Evolutionary conservation across 2,329 filamentous ascomycete genomes (phyloP).

Genomic region (Trichoderma sp.): DNA sequence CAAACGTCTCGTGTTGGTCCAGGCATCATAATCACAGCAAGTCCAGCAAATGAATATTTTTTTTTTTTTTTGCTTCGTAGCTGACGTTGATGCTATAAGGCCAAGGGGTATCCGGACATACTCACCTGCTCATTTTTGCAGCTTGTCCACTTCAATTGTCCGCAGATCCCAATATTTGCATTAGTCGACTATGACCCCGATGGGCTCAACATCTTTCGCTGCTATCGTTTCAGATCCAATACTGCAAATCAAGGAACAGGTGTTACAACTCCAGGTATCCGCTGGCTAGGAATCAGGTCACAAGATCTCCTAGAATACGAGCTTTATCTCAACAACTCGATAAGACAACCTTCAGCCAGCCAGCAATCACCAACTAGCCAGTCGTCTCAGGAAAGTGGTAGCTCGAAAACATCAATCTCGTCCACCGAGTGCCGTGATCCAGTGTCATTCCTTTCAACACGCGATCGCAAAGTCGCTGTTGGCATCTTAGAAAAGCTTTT

Average conservation of each 20-base stretch:
- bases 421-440: slow-evolving; percentile 38
- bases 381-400: background rate
- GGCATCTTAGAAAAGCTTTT: slow-evolving; percentile 54
- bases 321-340: background rate
- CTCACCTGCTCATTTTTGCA: slow-evolving; percentile 68
- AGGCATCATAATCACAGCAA: slow-evolving; percentile 72
- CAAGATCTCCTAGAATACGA: slow-evolving; percentile 43
- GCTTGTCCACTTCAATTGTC: slow-evolving; percentile 51
- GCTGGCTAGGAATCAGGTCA: slow-evolving; percentile 67
- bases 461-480: slow-evolving; percentile 63
- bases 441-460: slow-evolving; percentile 49
- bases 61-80: too few relatives aligned
- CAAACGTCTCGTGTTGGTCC: slow-evolving; percentile 50
- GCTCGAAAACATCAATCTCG: slow-evolving; percentile 32
- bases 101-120: slow-evolving; percentile 81
- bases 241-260: slow-evolving; percentile 63
- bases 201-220: slow-evolving; percentile 72
- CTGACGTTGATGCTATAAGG: slow-evolving; percentile 45
- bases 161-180: slow-evolving; percentile 60
- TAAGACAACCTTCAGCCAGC: background rate
- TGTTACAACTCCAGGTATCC: slow-evolving; percentile 54
- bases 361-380: slow-evolving; percentile 23
- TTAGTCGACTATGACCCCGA: slow-evolving; percentile 79
- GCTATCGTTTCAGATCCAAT: slow-evolving; percentile 72
- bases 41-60: slow-evolving; percentile 26